Base-by-base conservation (phyloP, 768 basidiomycete genomes). In the Leucocoprinus birnbaumii region DNA sequence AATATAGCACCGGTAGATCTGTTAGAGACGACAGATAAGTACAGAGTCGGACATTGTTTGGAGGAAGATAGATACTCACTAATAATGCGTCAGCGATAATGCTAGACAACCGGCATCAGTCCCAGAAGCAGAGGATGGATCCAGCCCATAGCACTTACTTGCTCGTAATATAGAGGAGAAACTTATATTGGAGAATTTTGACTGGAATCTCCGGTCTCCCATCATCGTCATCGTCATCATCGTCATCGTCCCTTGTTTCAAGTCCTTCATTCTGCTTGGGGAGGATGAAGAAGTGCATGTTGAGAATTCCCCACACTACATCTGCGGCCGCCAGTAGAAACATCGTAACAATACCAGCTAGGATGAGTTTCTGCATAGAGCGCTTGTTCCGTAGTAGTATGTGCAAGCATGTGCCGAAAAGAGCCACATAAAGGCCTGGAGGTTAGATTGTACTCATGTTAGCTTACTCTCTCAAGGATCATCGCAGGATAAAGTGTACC, bases 1-100 rank as follows among this genome's bases (percentile, higher is more conserved):
- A 16, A 64, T 40, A 55, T 66, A 63, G 57, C 69, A 71, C 47
- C 69, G 69, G 51, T 69, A 69, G 48, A 69, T 69, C 68, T 71
- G 49, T 48, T 10, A 44, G 27, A 26, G 49, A 46, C 38, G 31
- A 10, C 27, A 9, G 35, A 40, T 16, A 25, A 19, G 18, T 34
- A 14, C 10, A 34, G 4, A 22, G n/a, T n/a, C n/a, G n/a, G n/a
- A n/a, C 24, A 27, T 42, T 13, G 34, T 42, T 50, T 37, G 26
- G 19, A 16, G 31, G 14, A 13, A 11, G 31, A 7, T 21, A 11
- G 19, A 18, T 27, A 59, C 68, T 34, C 58, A 67, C 69, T 37
- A 71, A 62, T 42, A 71, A 43, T 38, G 60, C 61, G 53, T 67
- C 67, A 44, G 66, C 68, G 42, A 71, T 62, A 46, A 65, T 53